Conservation (phyloP, 495 filamentous ascomycete genomes). For the Copromyces sp. region DNA sequence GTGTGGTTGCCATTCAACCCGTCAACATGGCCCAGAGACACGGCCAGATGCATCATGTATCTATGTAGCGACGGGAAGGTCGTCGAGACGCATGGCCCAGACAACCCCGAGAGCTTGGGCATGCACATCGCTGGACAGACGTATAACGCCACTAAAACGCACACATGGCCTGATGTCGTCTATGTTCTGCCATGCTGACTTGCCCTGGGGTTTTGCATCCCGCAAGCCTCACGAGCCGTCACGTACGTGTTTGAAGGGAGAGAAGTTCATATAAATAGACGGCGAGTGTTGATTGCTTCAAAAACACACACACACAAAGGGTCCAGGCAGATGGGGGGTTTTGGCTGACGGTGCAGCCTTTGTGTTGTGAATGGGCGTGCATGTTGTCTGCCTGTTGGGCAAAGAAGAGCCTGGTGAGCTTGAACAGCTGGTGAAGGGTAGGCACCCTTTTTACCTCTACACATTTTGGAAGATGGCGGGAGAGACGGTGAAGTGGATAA, state of each 20-base stretch:
- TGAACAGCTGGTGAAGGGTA: background rate
- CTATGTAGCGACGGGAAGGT: background rate
- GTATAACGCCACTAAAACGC: background rate
- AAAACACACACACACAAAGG: background rate
- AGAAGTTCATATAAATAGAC: background rate
- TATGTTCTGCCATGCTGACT: background rate
- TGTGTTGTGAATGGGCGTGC: background rate
- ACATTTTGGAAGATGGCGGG: background rate
- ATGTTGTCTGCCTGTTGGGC: background rate
- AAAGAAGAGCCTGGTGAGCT: background rate
- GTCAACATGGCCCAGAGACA: background rate
- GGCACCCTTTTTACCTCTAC: background rate
- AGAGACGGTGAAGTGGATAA: background rate
- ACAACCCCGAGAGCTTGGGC: background rate
- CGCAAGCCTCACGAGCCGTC: background rate
- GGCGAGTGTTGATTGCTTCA: background rate
- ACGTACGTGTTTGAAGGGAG: background rate
- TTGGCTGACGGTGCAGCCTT: background rate
- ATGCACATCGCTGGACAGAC: background rate
- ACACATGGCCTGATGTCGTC: background rate
- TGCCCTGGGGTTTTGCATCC: background rate
- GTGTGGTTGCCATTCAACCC: background rate
- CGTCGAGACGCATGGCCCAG: background rate
- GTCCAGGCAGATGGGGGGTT: background rate
- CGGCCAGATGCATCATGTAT: background rate